These are phyloP conservation scores for Erodium texanum DNA, from an alignment of 441 rosid species.

Conservation along the genomic window DNA sequence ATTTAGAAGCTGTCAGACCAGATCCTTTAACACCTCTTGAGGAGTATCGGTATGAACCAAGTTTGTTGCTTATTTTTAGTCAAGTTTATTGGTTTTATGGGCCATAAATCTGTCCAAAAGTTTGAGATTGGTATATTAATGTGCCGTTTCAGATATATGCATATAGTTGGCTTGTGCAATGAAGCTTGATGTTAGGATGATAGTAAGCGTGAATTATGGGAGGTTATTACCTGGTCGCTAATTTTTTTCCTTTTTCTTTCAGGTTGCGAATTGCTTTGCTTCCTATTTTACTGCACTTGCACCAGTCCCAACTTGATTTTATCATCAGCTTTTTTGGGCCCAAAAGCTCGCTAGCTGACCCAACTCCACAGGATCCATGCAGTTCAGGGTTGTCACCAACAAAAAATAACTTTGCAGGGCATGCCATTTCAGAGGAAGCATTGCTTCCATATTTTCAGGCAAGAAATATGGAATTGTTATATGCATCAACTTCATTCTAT, in stretches of 20 bases:
- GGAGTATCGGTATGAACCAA: conserved; percentile 65
- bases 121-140: too few species aligned
- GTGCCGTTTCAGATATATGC: background rate
- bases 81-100: too few species aligned
- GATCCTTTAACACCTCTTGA: conserved; percentile 85
- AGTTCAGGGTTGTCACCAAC: conserved; percentile 26
- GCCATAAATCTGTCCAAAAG: too few species aligned
- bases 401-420: conserved; percentile 30
- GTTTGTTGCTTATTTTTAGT: conserved; percentile 14
- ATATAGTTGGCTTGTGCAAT: background rate
- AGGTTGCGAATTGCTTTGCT: conserved; percentile 76
- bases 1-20: conserved; percentile 86
- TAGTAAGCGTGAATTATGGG: background rate
- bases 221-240: conserved; percentile 9
- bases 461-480: conserved; percentile 18
- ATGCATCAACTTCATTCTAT: background rate
- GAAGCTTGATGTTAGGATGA: background rate
- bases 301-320: conserved; percentile 94
- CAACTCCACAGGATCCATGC: conserved; percentile 33
- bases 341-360: conserved; percentile 37
- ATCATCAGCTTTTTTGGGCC: conserved; percentile 70
- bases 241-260: conserved; percentile 23
- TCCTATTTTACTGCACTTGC: conserved; percentile 85
- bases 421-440: conserved; percentile 64
- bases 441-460: conserved; percentile 99